Conservation (phyloP, 2,329 filamentous ascomycete species). For the Penicillium sp. region DNA sequence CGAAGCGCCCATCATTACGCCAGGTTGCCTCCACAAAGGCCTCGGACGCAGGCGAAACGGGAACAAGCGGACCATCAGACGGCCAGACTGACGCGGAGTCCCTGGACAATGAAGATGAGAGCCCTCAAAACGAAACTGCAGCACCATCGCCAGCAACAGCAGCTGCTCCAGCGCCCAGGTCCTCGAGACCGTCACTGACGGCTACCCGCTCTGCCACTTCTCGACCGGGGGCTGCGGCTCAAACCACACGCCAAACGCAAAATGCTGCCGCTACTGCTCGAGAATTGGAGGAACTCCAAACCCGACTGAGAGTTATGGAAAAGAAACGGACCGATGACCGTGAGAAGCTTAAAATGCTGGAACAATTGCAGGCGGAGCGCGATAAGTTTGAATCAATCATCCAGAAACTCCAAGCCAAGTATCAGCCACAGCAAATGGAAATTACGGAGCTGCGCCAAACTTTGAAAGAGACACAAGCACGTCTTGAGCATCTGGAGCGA, state of each 20-base stretch:
- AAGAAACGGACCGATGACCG: conserved; percentile 84
- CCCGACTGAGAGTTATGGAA: conserved; percentile 83
- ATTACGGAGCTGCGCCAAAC: conserved; percentile 74
- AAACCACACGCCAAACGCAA: conserved; percentile 48
- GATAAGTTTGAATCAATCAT: conserved; percentile 73
- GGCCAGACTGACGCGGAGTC: conserved; percentile 36
- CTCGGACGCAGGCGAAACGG: conserved; percentile 33
- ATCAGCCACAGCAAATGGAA: conserved; percentile 81
- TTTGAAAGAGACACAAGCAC: conserved; percentile 73
- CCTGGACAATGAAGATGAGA: conserved; percentile 31
- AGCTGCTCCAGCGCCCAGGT: conserved; percentile 23
- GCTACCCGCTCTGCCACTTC: conserved; percentile 30
- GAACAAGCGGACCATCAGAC: conserved; percentile 34
- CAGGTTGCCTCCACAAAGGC: conserved; percentile 32
- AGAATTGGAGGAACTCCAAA: conserved; percentile 84
- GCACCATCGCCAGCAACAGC: not conserved
- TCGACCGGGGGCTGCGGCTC: conserved; percentile 35
- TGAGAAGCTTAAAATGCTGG: conserved; percentile 78
- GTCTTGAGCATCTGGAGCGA: conserved; percentile 70
- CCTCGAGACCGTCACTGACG: conserved; percentile 30
- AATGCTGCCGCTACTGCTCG: conserved; percentile 57
- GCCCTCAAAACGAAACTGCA: conserved; percentile 23
- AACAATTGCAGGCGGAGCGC: conserved; percentile 67
- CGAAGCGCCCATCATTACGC: conserved; percentile 42
- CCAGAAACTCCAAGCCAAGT: conserved; percentile 87